Percentiles rank a stretch among this genome's conserved stretches.
phyloP scores from a whole-genome alignment of 306 rosid genomes.

The Luffa aegyptiaca region DNA sequence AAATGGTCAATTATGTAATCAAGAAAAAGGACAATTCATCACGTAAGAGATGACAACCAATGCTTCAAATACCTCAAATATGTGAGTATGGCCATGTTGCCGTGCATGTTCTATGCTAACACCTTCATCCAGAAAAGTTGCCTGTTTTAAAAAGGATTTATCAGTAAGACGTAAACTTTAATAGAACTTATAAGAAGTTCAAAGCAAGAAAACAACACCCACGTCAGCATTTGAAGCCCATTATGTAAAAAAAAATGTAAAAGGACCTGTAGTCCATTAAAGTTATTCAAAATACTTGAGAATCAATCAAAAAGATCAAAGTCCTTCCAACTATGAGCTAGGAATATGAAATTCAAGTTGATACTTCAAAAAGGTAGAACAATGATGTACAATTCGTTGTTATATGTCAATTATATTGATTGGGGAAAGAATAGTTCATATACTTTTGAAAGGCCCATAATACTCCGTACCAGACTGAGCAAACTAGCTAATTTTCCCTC shows the following conservation, averaged over 20 bases:
- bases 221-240: not conserved
- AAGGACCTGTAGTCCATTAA: not conserved
- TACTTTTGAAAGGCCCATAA: not conserved
- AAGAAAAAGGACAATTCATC: not conserved
- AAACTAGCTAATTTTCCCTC: not conserved
- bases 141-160: slow-evolving; percentile 33
- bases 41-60: not conserved
- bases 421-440: not conserved
- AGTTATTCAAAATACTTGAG: not conserved
- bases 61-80: slow-evolving; percentile 49
- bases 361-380: not conserved
- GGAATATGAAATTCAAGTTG: not conserved
- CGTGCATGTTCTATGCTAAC: slow-evolving; percentile 73
- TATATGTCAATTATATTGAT: not conserved
- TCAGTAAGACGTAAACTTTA: slow-evolving; percentile 12
- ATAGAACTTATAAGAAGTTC: not conserved
- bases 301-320: not conserved
- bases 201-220: not conserved
- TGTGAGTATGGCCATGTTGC: slow-evolving; percentile 81
- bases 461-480: not conserved
- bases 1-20: not conserved
- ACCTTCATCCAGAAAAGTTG: slow-evolving; percentile 85
- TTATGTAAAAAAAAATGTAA: not conserved
- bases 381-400: not conserved
- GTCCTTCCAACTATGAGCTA: not conserved